These are phyloP conservation scores for Hemileccinum impolitum DNA, from an alignment of 768 basidiomycete genomes.

Conservation along the genomic window DNA sequence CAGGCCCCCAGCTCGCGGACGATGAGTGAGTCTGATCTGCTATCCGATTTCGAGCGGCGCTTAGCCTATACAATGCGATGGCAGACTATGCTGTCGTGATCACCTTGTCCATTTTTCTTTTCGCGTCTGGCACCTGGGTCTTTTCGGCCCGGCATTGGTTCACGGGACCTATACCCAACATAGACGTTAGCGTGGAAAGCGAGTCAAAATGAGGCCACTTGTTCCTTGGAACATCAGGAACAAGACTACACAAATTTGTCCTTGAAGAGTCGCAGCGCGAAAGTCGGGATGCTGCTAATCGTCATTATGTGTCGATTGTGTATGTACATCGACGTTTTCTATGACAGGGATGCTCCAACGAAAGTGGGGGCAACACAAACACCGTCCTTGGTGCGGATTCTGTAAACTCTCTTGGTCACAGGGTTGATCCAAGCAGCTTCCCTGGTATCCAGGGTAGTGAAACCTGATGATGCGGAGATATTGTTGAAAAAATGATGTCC, in stretches of 20 bases:
- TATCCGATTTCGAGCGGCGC: neutral
- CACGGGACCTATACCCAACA: constrained; percentile 32
- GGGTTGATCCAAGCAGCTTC: constrained; percentile 91
- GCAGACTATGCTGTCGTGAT: constrained; percentile 28
- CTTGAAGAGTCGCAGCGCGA: neutral
- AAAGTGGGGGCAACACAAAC: constrained; percentile 77
- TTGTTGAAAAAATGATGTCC: constrained; percentile 1
- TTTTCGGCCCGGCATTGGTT: constrained; percentile 36
- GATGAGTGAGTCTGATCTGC: constrained; percentile 31
- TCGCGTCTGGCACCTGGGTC: constrained; percentile 32
- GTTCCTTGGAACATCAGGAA: no score
- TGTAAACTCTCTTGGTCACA: constrained; percentile 71
- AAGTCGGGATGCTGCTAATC: no score
- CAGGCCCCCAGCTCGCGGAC: constrained; percentile 20
- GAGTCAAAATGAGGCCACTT: neutral
- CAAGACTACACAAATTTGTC: no score
- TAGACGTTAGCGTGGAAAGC: constrained; percentile 7
- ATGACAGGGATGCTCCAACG: constrained; percentile 91
- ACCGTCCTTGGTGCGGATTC: constrained; percentile 82
- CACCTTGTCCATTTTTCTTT: constrained; percentile 29
- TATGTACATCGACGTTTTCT: constrained; percentile 27
- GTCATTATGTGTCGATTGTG: neutral
- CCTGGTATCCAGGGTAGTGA: constrained; percentile 80
- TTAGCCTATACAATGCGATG: neutral
- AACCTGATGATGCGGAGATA: constrained; percentile 44